A percentile compares a stretch with the other conserved stretches of the same genome.
Conservation (phyloP, 371 early-diverging fungal genomes). For the Conidiobolus incongruus region DNA sequence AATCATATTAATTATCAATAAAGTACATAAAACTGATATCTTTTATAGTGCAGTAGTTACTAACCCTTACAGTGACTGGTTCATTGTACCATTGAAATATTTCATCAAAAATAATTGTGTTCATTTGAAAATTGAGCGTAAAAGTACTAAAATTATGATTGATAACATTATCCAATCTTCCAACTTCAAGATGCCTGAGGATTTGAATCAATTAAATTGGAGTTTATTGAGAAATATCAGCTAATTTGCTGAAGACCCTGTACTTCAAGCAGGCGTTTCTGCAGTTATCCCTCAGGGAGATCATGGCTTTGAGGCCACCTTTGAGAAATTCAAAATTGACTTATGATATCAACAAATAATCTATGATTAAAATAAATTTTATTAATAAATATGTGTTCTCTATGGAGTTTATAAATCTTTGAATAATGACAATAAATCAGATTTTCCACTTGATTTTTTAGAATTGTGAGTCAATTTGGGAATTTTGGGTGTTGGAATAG, state of each 20-base stretch:
- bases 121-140: background rate
- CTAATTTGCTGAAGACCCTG: background rate
- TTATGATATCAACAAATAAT: no score
- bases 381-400: no score
- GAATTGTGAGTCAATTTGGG: no score
- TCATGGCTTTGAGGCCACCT: background rate
- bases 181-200: background rate
- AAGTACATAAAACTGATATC: no score
- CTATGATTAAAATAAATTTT: no score
- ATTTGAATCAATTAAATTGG: background rate
- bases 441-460: no score
- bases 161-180: background rate
- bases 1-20: background rate
- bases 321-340: background rate
- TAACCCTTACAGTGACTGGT: conserved; percentile 2
- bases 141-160: background rate
- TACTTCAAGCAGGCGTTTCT: background rate
- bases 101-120: background rate
- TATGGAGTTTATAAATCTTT: no score
- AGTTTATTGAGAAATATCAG: background rate
- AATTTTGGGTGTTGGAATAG: no score
- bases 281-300: background rate
- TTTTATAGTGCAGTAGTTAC: conserved; percentile 1
- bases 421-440: no score
- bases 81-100: background rate